Evolutionary conservation across 805 yeast genomes (phyloP).

Genomic region (Nakazawaea ishiwadae): DNA sequence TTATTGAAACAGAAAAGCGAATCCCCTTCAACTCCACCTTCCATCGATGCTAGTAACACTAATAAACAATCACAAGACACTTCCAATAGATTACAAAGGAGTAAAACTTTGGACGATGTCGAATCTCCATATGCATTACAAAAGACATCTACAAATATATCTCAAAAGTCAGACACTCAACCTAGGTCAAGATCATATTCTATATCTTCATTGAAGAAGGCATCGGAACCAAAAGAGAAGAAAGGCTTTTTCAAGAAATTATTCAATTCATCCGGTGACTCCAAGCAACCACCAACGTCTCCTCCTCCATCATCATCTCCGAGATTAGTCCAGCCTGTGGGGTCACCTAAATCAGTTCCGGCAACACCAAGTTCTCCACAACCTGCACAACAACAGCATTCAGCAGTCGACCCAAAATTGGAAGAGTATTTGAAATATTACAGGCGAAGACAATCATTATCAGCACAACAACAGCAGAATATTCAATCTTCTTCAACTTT

Average conservation of each 20-base stretch:
- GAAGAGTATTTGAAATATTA: constrained; percentile 41
- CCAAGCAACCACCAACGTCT: constrained; percentile 7
- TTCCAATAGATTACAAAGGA: constrained; percentile 8
- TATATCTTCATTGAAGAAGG: constrained; percentile 8
- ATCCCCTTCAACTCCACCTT: neutral
- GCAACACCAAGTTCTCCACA: neutral
- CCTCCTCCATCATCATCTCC: neutral
- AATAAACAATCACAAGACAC: too few relatives aligned
- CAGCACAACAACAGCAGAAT: neutral
- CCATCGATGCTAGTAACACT: neutral
- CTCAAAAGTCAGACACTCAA: constrained; percentile 12
- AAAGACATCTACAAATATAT: constrained; percentile 26
- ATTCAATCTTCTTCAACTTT: constrained; percentile 18
- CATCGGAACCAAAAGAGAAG: constrained; percentile 4
- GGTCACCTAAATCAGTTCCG: neutral
- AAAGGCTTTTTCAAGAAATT: constrained; percentile 22
- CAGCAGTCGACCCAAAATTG: constrained; percentile 37
- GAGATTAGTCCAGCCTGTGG: neutral
- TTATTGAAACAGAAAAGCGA: neutral
- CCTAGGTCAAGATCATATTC: constrained; percentile 6
- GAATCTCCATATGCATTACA: constrained; percentile 14
- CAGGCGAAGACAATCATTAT: constrained; percentile 20
- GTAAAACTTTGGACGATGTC: constrained; percentile 12
- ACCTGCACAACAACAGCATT: neutral
- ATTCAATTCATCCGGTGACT: constrained; percentile 20